phyloP scores from a whole-genome alignment of 2,329 filamentous ascomycete species.

The Alternaria brassicae region DNA sequence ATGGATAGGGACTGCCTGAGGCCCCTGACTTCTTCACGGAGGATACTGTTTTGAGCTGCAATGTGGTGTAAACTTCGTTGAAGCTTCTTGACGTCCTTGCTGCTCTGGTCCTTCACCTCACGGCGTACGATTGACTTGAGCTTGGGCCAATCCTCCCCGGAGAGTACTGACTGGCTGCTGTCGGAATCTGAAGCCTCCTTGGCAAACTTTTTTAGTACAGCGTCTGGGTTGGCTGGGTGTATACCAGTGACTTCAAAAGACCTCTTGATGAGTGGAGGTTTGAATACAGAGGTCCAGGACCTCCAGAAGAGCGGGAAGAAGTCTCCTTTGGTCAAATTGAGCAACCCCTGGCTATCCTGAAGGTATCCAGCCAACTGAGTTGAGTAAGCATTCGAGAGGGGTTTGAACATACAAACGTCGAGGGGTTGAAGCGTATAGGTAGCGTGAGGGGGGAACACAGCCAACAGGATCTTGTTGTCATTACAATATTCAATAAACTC shows the following conservation, averaged over 20 bases:
- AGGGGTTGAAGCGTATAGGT: no score
- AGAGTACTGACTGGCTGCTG: not conserved
- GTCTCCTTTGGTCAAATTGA: no score
- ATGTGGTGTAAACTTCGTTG: not conserved
- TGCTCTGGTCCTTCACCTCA: not conserved
- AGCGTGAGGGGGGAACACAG: not conserved
- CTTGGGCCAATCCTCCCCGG: not conserved
- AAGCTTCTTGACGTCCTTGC: not conserved
- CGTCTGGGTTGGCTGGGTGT: not conserved
- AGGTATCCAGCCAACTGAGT: no score
- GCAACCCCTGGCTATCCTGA: no score
- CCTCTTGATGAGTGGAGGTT: not conserved
- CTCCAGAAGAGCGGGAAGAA: no score
- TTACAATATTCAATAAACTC: conserved; percentile 6
- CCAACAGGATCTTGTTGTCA: conserved; percentile 1
- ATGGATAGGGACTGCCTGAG: not conserved
- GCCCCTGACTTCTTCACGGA: no score
- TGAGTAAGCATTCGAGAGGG: no score
- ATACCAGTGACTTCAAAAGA: conserved; percentile 4
- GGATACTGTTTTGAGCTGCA: not conserved
- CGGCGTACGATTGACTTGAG: conserved; percentile 1
- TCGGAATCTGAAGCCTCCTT: not conserved
- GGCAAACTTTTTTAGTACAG: not conserved
- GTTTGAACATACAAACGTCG: no score
- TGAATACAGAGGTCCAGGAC: not conserved